Conservation (phyloP, 75 land plant species). For the Chamaecyparis obtusa region DNA sequence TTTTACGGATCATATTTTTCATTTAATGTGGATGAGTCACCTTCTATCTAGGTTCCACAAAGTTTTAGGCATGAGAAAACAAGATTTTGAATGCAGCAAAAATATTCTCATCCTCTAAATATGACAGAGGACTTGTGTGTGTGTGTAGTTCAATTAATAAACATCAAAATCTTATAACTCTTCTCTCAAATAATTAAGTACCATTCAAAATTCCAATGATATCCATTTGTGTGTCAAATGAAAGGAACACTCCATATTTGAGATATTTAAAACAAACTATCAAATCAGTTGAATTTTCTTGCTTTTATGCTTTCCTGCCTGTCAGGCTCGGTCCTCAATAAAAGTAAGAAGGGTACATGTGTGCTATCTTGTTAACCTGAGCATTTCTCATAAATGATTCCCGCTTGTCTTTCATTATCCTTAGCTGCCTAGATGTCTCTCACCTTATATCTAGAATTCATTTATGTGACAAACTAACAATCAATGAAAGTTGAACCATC, state of each 20-base stretch:
- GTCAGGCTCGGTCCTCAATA: neutral
- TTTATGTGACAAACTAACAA: neutral
- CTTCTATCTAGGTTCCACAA: neutral
- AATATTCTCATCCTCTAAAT: neutral
- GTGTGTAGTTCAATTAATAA: neutral
- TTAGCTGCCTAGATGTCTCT: neutral
- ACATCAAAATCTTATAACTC: neutral
- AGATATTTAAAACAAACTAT: neutral
- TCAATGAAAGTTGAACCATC: neutral
- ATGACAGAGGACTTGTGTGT: neutral
- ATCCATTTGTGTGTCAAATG: neutral
- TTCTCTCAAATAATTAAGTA: neutral
- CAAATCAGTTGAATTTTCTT: neutral
- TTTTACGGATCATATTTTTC: neutral
- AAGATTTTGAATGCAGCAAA: neutral
- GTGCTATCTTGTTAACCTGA: neutral
- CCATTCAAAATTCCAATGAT: neutral
- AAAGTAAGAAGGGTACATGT: neutral
- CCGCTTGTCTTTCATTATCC: neutral
- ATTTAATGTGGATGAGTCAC: neutral
- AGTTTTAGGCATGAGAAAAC: neutral
- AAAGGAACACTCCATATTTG: neutral
- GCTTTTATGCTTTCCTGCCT: neutral
- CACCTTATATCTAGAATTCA: neutral
- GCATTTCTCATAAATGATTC: neutral